Conservation (phyloP, 352 stramenopile species). For the Globisporangium echinulatum region DNA sequence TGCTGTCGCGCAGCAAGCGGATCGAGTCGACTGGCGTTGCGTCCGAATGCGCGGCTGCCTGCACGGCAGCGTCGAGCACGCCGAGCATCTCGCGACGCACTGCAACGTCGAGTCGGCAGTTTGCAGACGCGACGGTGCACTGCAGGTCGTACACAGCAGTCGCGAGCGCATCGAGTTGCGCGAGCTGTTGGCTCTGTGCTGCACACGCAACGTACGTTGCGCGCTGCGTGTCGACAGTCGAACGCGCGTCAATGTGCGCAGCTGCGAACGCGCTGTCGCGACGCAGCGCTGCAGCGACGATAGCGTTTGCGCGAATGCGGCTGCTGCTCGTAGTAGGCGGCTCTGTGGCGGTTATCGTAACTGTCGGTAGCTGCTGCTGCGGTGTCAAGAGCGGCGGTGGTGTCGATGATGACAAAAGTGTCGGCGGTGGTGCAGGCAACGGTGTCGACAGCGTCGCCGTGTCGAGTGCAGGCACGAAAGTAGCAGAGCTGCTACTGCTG, state of each 20-base stretch:
- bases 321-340: slow-evolving; percentile 1
- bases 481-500: too few species aligned
- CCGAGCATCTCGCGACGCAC: slow-evolving; percentile 21
- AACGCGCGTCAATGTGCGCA: slow-evolving; percentile 3
- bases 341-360: background rate
- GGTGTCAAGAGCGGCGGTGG: too few species aligned
- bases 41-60: slow-evolving; percentile 1
- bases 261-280: slow-evolving; percentile 19
- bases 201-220: slow-evolving; percentile 12
- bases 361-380: background rate
- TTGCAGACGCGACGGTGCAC: slow-evolving; percentile 21
- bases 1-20: slow-evolving; percentile 1
- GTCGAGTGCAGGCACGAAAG: too few species aligned
- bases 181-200: slow-evolving; percentile 8
- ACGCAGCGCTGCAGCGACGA: slow-evolving; percentile 26
- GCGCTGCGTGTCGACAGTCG: slow-evolving; percentile 13
- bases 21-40: slow-evolving; percentile 5
- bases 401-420: too few species aligned
- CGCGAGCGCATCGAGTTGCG: slow-evolving; percentile 21
- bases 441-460: too few species aligned
- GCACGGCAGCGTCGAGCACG: slow-evolving; percentile 18
- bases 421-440: too few species aligned
- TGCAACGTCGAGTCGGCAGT: slow-evolving; percentile 12
- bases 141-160: slow-evolving; percentile 27
- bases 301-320: slow-evolving; percentile 23